phyloP scores from a whole-genome alignment of 78 protist species.

The Dictyostelium intermedium region DNA sequence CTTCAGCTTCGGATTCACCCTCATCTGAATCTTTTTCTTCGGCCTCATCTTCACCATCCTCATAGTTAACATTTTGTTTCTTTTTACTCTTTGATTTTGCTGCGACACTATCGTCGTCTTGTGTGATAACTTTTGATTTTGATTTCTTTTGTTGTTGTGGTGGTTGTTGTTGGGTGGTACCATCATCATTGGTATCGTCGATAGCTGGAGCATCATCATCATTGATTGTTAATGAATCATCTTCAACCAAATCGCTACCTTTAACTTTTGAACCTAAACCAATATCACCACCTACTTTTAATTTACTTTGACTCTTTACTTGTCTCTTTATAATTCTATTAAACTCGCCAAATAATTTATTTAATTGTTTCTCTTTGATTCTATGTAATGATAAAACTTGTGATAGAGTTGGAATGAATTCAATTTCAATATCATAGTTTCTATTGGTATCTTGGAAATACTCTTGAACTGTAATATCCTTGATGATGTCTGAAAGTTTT shows the following conservation, averaged over 20 bases:
- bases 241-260: neutral
- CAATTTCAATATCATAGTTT: constrained; percentile 37
- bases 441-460: constrained; percentile 20
- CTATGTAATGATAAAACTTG: neutral
- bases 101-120: constrained; percentile 37
- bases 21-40: neutral
- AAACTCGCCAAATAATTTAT: neutral
- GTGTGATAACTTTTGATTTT: neutral
- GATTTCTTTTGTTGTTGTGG: neutral
- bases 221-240: neutral
- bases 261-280: constrained; percentile 21
- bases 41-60: constrained; percentile 54
- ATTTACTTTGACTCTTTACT: neutral
- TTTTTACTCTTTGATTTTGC: constrained; percentile 62
- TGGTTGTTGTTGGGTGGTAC: neutral
- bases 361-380: neutral
- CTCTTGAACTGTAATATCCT: constrained; percentile 59
- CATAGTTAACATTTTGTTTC: constrained; percentile 27
- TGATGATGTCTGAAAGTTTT: constrained; percentile 53
- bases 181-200: neutral
- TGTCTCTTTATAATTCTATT: neutral
- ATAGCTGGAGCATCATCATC: neutral
- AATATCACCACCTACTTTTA: neutral
- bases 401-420: neutral
- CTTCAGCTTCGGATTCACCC: constrained; percentile 3